Evolutionary conservation across 2,329 filamentous ascomycete genomes (phyloP).

Genomic region (Cladophialophora carrionii): DNA sequence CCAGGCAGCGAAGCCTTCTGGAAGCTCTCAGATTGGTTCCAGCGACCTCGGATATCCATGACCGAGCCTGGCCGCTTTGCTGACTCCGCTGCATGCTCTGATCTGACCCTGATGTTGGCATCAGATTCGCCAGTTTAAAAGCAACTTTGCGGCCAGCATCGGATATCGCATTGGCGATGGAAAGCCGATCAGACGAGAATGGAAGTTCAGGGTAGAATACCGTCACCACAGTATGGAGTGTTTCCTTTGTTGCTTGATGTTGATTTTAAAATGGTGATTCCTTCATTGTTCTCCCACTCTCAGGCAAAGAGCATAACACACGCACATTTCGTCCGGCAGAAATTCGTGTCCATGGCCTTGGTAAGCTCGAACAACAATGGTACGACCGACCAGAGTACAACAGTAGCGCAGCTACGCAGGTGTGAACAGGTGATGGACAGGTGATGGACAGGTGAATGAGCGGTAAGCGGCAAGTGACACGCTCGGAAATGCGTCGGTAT

Average conservation of each 20-base stretch:
- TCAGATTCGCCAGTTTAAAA: slow-evolving; percentile 20
- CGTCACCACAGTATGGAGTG: neutral
- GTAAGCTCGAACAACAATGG: neutral
- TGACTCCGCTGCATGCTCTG: neutral
- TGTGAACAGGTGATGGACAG: neutral
- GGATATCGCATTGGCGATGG: neutral
- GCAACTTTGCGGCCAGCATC: slow-evolving; percentile 2
- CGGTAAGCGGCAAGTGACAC: neutral
- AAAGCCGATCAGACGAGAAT: neutral
- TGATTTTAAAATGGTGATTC: neutral
- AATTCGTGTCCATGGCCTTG: neutral
- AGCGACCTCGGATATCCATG: neutral
- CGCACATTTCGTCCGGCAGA: neutral
- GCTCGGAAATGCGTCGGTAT: neutral
- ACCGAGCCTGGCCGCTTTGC: neutral
- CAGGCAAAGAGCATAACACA: neutral
- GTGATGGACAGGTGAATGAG: neutral
- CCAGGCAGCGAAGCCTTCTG: slow-evolving; percentile 14
- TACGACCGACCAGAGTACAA: neutral
- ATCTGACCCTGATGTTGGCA: neutral
- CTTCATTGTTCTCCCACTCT: neutral
- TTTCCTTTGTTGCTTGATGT: neutral
- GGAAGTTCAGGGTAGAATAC: neutral
- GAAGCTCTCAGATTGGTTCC: slow-evolving; percentile 11
- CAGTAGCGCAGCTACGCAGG: neutral